Evolutionary conservation across 1,139 yeast genomes (phyloP), one percentile per base, ranked within the genome.

Genomic region (Scheffersomyces titani): DNA sequence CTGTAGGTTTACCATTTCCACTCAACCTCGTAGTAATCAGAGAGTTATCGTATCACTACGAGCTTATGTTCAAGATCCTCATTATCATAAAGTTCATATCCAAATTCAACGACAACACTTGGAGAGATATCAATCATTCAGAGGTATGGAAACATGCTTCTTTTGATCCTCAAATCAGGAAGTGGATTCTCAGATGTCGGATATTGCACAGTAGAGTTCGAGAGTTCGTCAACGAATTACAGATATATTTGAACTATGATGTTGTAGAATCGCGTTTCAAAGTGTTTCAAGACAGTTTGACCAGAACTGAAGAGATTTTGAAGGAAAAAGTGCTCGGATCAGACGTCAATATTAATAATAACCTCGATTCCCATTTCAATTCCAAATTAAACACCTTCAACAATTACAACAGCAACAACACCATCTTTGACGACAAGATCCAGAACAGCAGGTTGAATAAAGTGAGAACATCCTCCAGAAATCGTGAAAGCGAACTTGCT

Each of bases 1-100:
- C 90, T 54, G 70, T 91, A 45, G 76, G 81, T 30, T 76, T 93
- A 20, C 97, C 98, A 6, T 96, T 92, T 67, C 99, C 99, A 0
- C 73, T 92, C 52, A 92, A 92, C 61, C 77, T 93, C 47, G 78
- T 94, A 0, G 74, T 92, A 3, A 86, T 90, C 24, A 84, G 88
- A 58, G 88, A 91, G 50, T 85, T 89, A 40, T 78, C 92, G 44
- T 82, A 87, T 52, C 92, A 96, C 59, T 92, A 89, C 66, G 97
- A 93, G 69, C 76, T 92, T 44, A 74, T 92, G 56, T 92, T 90
- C 65, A 85, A 97, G 61, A 87, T 90, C 62, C 77, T 90, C 50
- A 72, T 88, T 36, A 80, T 87, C 47, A 69, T 92, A 21, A 87
- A 86, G 59, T 87, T 85, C 65, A 78, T 90, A 11, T 86, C 85